Evolutionary conservation across 345 rosid genomes (phyloP).

Genomic region (Eucalyptus fibrosa): DNA sequence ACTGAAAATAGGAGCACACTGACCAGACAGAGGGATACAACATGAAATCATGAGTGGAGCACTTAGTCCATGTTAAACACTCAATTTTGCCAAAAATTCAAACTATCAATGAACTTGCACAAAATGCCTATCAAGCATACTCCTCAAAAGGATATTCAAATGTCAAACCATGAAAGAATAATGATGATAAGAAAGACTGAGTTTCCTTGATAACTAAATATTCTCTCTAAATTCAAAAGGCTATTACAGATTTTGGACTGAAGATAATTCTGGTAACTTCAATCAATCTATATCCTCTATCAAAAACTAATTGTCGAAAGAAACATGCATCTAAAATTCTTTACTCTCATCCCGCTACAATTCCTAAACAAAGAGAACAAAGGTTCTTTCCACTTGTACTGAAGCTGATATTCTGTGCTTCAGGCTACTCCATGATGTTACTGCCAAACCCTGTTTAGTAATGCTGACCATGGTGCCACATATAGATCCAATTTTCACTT

Average conservation of each 20-base stretch:
- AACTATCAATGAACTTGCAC: too few species aligned
- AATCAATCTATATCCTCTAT: neutral
- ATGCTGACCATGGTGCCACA: neutral
- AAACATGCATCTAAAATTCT: neutral
- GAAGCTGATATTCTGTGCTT: neutral
- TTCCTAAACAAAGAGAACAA: neutral
- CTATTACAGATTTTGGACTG: neutral
- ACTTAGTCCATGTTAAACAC: too few species aligned
- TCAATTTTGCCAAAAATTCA: too few species aligned
- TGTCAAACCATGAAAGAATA: too few species aligned
- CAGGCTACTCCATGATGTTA: neutral
- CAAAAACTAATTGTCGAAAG: neutral
- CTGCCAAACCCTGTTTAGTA: neutral
- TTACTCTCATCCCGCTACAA: neutral
- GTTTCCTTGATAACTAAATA: neutral
- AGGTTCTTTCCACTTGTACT: neutral
- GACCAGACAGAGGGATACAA: too few species aligned
- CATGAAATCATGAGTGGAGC: too few species aligned
- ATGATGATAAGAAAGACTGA: neutral
- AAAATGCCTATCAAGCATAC: too few species aligned
- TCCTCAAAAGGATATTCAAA: too few species aligned
- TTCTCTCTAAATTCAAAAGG: neutral
- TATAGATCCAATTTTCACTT: neutral
- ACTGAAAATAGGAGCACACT: too few species aligned
- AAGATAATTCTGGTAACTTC: neutral